Evolutionary conservation across 78 protist genomes (phyloP).

Genomic region (Protostelium mycophagum): DNA sequence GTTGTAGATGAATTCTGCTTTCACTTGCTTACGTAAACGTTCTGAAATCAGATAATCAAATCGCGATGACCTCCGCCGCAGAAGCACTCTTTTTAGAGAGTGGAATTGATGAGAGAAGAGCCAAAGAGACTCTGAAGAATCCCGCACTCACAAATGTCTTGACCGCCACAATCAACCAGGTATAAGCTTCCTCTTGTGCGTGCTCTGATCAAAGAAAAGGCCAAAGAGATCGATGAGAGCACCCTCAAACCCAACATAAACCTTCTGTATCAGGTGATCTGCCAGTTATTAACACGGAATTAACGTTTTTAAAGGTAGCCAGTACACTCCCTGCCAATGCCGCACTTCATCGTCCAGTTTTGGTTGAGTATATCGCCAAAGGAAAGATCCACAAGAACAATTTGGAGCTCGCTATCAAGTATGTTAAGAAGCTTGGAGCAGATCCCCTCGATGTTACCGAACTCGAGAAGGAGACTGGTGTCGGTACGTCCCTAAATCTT

Average conservation of each 20-base stretch:
- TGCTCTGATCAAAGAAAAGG: background rate
- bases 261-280: background rate
- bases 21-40: too few species aligned
- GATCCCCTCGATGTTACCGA: background rate
- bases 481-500: background rate
- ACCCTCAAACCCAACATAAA: background rate
- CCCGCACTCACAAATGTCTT: background rate
- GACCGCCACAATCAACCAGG: background rate
- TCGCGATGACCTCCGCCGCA: background rate
- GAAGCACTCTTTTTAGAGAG: background rate
- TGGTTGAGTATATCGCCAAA: background rate
- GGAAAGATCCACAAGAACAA: slow-evolving; percentile 1
- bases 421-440: background rate
- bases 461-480: background rate
- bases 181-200: background rate
- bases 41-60: too few species aligned
- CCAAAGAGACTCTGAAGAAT: background rate
- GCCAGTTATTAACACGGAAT: background rate
- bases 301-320: background rate
- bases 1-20: too few species aligned
- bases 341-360: background rate
- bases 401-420: background rate
- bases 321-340: background rate
- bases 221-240: background rate
- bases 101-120: background rate